Conservation (phyloP, 2,329 filamentous ascomycete species). For the Fusarium agapanthi region DNA sequence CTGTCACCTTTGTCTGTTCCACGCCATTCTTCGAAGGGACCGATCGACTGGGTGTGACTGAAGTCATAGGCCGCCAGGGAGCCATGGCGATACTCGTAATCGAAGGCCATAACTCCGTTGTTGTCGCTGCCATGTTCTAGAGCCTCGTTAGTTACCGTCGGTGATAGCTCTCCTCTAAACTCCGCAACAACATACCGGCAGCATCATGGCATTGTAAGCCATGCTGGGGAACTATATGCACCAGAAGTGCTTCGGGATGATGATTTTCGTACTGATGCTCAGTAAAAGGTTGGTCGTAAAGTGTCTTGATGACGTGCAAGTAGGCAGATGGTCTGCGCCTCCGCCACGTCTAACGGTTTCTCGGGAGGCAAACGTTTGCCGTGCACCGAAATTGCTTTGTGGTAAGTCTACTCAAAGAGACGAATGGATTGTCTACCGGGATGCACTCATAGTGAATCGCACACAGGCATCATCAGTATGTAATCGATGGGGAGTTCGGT, state of each 20-base stretch:
- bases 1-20: constrained; percentile 9
- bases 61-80: constrained; percentile 44
- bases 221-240: constrained; percentile 21
- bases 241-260: constrained; percentile 10
- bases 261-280: constrained; percentile 12
- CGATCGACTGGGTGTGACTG: constrained; percentile 17
- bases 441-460: constrained; percentile 42
- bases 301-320: constrained; percentile 36
- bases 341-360: constrained; percentile 16
- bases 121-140: constrained; percentile 54
- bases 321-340: constrained; percentile 9
- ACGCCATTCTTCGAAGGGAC: constrained; percentile 1
- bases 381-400: neutral
- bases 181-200: constrained; percentile 42
- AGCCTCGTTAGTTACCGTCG: constrained; percentile 32
- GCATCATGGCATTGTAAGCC: constrained; percentile 42
- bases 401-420: constrained; percentile 24
- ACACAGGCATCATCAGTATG: constrained; percentile 34
- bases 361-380: neutral
- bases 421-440: constrained; percentile 33
- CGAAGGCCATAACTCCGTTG: constrained; percentile 57
- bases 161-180: neutral
- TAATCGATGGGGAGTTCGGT: constrained; percentile 32
- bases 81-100: constrained; percentile 52
- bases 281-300: constrained; percentile 17